Percentiles rank a stretch among this genome's conserved stretches.
Evolutionary conservation across 371 early-diverging fungal species (phyloP).

Genomic region (Dinochytrium kinnereticum): DNA sequence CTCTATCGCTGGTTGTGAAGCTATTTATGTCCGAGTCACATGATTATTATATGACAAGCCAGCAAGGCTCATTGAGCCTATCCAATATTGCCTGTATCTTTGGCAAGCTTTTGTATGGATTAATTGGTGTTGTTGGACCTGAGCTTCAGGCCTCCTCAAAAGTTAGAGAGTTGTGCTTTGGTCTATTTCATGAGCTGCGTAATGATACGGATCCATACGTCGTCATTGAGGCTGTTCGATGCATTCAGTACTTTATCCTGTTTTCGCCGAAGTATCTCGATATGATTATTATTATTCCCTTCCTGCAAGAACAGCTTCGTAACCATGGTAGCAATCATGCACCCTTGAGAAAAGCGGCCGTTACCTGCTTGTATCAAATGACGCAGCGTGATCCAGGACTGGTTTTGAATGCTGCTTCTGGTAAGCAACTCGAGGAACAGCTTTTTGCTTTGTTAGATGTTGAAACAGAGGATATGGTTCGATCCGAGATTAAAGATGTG

Average conservation of each 20-base stretch:
- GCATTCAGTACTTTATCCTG: constrained; percentile 87
- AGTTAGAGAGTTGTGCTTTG: constrained; percentile 76
- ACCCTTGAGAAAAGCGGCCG: constrained; percentile 72
- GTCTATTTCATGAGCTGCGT: constrained; percentile 77
- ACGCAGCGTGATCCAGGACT: constrained; percentile 78
- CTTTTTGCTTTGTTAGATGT: constrained; percentile 79
- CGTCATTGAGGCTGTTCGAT: constrained; percentile 85
- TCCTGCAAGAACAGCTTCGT: constrained; percentile 72
- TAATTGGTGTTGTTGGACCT: constrained; percentile 91
- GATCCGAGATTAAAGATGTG: constrained; percentile 83
- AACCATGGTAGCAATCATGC: constrained; percentile 61
- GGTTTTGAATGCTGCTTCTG: constrained; percentile 60
- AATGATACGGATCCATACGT: constrained; percentile 80
- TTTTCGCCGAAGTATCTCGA: constrained; percentile 82
- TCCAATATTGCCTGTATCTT: constrained; percentile 70
- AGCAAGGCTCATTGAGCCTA: constrained; percentile 41
- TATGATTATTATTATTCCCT: constrained; percentile 71
- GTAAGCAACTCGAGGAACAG: constrained; percentile 73
- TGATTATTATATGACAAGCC: constrained; percentile 53
- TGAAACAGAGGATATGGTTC: constrained; percentile 72
- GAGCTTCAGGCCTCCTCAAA: constrained; percentile 78
- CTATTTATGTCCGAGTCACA: constrained; percentile 88
- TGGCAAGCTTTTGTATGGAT: constrained; percentile 85
- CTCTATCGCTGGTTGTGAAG: constrained; percentile 81
- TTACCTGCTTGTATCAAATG: constrained; percentile 86